These are phyloP conservation scores for Fusarium robinianum DNA, from an alignment of 2,329 filamentous ascomycete genomes.

Conservation along the genomic window DNA sequence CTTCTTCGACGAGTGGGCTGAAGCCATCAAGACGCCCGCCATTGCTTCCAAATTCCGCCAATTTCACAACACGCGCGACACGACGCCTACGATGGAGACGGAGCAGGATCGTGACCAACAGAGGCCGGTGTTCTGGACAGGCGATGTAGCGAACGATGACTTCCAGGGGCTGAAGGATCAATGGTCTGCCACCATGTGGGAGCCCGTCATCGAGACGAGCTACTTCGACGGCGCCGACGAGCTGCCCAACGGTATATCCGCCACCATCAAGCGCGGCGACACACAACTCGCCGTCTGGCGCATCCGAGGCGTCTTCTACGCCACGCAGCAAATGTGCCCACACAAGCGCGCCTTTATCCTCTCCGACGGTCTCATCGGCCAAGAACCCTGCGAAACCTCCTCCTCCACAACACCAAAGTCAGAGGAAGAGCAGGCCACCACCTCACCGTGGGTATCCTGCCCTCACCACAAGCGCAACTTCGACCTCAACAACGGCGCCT, in stretches of 20 bases:
- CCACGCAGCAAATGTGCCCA: conserved; percentile 92
- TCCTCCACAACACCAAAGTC: conserved; percentile 32
- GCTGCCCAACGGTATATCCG: conserved; percentile 71
- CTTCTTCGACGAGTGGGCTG: conserved; percentile 92
- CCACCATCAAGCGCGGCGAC: conserved; percentile 82
- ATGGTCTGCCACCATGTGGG: conserved; percentile 71
- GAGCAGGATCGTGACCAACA: conserved; percentile 73
- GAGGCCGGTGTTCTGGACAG: conserved; percentile 78
- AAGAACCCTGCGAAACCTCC: conserved; percentile 50
- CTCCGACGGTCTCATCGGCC: conserved; percentile 81
- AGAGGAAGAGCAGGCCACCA: conserved; percentile 24
- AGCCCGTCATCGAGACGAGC: conserved; percentile 72
- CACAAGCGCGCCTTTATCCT: conserved; percentile 91
- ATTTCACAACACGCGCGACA: conserved; percentile 82
- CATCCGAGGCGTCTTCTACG: conserved; percentile 78
- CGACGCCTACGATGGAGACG: conserved; percentile 68
- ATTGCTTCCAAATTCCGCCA: conserved; percentile 74
- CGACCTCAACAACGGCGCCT: conserved; percentile 72
- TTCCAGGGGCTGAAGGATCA: conserved; percentile 67
- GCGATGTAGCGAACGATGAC: conserved; percentile 67
- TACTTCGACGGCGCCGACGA: conserved; percentile 70
- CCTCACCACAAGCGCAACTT: conserved; percentile 92
- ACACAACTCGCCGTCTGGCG: conserved; percentile 90
- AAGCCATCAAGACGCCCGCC: conserved; percentile 72
- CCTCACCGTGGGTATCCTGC: conserved; percentile 77